A percentile compares a stretch with the other conserved stretches of the same genome.
Evolutionary conservation across 176 grass and related monocot genomes (phyloP).

Genomic region (Saccharum spontaneum): DNA sequence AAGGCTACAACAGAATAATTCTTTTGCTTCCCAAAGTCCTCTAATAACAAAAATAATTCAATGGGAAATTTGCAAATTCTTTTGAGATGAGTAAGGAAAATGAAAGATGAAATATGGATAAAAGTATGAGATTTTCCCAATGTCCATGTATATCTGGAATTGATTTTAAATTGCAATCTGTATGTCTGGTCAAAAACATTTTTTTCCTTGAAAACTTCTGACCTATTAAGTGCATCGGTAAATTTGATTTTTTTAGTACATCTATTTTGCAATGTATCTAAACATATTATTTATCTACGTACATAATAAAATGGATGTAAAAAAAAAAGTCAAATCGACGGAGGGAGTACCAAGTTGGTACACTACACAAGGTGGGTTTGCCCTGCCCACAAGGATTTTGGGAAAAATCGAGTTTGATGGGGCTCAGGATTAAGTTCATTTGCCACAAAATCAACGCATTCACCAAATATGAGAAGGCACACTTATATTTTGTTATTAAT

Average conservation of each 20-base stretch:
- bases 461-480: background rate
- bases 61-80: background rate
- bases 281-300: too few species aligned
- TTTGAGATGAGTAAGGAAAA: background rate
- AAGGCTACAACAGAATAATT: background rate
- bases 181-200: too few species aligned
- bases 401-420: background rate
- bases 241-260: too few species aligned
- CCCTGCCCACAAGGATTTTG: background rate
- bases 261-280: too few species aligned
- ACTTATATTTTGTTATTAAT: background rate
- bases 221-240: background rate
- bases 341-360: background rate
- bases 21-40: background rate
- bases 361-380: background rate
- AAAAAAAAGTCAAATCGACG: too few species aligned
- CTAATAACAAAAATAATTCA: background rate
- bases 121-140: background rate
- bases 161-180: background rate
- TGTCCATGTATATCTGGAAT: background rate
- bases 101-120: background rate
- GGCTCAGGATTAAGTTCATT: background rate
- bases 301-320: too few species aligned
- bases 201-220: background rate
- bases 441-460: background rate